Conservation (phyloP, 192 early-diverging fungal species). For the Rhizophagus sp. region DNA sequence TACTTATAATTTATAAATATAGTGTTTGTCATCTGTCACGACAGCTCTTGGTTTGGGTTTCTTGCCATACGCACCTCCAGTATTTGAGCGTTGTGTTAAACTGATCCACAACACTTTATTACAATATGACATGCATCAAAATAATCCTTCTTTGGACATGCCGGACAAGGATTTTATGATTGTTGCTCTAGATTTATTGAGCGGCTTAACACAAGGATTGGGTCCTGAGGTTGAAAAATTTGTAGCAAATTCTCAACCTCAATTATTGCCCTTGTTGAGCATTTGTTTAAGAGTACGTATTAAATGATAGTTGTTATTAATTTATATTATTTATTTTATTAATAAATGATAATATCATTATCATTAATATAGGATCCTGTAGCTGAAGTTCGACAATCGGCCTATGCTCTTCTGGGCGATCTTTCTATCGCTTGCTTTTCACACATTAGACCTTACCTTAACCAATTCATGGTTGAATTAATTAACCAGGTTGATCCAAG, state of each 20-base stretch:
- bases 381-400: conserved; percentile 89
- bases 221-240: conserved; percentile 73
- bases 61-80: conserved; percentile 76
- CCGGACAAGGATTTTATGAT: conserved; percentile 98
- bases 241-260: conserved; percentile 68
- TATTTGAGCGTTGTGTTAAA: conserved; percentile 88
- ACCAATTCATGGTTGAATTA: conserved; percentile 78
- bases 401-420: conserved; percentile 96
- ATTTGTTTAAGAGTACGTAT: conserved; percentile 75
- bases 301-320: not conserved
- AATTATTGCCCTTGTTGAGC: conserved; percentile 76
- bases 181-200: conserved; percentile 92
- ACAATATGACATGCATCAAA: conserved; percentile 53
- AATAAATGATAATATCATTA: not conserved
- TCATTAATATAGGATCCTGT: conserved; percentile 47
- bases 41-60: conserved; percentile 87
- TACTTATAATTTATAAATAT: not conserved
- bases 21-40: conserved; percentile 87
- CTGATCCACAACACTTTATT: conserved; percentile 84
- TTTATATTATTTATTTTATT: not conserved
- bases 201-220: conserved; percentile 91
- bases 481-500: conserved; percentile 72
- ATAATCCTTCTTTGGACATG: conserved; percentile 56
- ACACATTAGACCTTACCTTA: conserved; percentile 79
- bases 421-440: conserved; percentile 89